A percentile compares a stretch with the other conserved stretches of the same genome.
Conservation (phyloP, 257 asterid species). For the Thymus mandschuricus region DNA sequence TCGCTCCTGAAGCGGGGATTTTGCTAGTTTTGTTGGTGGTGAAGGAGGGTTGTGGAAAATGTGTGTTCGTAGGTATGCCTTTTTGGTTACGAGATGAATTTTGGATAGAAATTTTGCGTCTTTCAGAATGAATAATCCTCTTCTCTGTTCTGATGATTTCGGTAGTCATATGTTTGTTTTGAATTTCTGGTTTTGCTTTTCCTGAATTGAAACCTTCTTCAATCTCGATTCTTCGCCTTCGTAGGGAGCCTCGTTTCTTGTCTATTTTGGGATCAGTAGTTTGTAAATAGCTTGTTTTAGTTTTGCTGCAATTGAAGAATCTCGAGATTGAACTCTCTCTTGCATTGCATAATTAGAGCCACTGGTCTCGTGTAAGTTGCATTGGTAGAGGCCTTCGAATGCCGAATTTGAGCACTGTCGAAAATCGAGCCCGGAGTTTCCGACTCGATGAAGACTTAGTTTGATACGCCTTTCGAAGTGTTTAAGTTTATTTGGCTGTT, state of each 20-base stretch:
- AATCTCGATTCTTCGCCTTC: constrained; percentile 6
- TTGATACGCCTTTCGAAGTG: neutral
- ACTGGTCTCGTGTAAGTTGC: constrained; percentile 19
- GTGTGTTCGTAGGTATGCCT: neutral
- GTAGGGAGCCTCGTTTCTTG: constrained; percentile 5
- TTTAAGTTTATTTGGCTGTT: neutral
- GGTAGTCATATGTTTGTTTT: neutral
- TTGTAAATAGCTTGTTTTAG: constrained; percentile 16
- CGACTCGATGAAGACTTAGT: constrained; percentile 11
- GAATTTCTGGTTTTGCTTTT: neutral
- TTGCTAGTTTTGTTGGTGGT: neutral
- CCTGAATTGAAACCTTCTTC: constrained; percentile 1
- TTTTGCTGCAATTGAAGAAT: neutral
- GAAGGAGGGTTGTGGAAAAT: constrained; percentile 18
- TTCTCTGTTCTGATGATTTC: constrained; percentile 9
- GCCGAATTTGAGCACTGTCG: constrained; percentile 28
- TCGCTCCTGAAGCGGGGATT: constrained; percentile 5
- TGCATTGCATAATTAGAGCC: constrained; percentile 15
- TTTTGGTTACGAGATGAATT: constrained; percentile 17
- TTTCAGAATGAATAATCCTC: neutral
- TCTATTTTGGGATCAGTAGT: constrained; percentile 17
- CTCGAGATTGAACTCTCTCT: constrained; percentile 7
- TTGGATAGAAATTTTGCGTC: neutral
- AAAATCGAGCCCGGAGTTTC: constrained; percentile 1
- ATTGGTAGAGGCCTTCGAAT: neutral